Evolutionary conservation across 208 protist genomes (phyloP).

Genomic region (Trypanosoma mega): DNA sequence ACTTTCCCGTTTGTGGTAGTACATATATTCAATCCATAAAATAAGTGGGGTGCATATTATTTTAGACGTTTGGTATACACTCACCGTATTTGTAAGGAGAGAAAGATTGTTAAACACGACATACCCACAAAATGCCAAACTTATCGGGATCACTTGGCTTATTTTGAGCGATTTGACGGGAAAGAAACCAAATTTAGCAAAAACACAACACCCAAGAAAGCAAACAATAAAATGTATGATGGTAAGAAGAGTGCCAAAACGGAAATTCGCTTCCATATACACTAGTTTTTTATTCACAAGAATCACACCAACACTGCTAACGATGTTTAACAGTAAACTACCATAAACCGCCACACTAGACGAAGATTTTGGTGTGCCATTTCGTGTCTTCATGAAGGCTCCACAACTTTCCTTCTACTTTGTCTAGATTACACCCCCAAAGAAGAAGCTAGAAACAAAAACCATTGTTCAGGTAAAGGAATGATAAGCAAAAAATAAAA

Average conservation of each 20-base stretch:
- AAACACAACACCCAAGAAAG: slow-evolving; percentile 60
- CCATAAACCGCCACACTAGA: background rate
- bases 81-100: slow-evolving; percentile 78
- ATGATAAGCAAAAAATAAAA: slow-evolving; percentile 11
- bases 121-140: slow-evolving; percentile 78
- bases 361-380: background rate
- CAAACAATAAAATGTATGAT: slow-evolving; percentile 74
- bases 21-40: slow-evolving; percentile 52
- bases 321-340: slow-evolving; percentile 66
- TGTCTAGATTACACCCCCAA: background rate
- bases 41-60: slow-evolving; percentile 85
- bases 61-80: slow-evolving; percentile 86
- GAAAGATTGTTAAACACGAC: slow-evolving; percentile 90
- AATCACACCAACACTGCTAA: slow-evolving; percentile 73
- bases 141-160: slow-evolving; percentile 53
- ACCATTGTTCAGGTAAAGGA: slow-evolving; percentile 1
- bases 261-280: slow-evolving; percentile 52
- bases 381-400: too few species aligned
- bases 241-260: slow-evolving; percentile 66
- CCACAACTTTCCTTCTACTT: too few species aligned
- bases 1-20: slow-evolving; percentile 52
- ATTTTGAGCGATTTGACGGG: slow-evolving; percentile 38
- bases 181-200: slow-evolving; percentile 37
- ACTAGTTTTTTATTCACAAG: slow-evolving; percentile 74
- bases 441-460: background rate